phyloP scores from a whole-genome alignment of 192 early-diverging fungal species.

The Podila epigama region DNA sequence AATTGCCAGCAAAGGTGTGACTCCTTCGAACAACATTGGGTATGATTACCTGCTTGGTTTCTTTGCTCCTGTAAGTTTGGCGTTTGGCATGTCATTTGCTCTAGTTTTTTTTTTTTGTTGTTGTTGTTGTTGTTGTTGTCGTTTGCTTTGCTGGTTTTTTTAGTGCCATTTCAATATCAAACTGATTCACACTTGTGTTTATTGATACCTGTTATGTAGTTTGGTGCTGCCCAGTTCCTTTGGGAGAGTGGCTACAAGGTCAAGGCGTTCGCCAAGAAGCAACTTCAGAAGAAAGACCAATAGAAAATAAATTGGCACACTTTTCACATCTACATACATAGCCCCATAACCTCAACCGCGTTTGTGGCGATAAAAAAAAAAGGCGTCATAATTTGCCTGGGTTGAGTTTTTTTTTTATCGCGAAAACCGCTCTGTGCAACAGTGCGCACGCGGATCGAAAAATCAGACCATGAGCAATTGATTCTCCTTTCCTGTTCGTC shows the following conservation, averaged over 20 bases:
- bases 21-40: slow-evolving; percentile 18
- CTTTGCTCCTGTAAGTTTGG: slow-evolving; percentile 32
- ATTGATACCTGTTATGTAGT: slow-evolving; percentile 5
- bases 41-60: slow-evolving; percentile 25
- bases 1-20: slow-evolving; percentile 26
- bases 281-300: slow-evolving; percentile 41
- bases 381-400: background rate
- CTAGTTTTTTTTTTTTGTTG: background rate
- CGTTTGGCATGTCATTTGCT: background rate
- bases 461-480: too few species aligned
- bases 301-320: too few species aligned
- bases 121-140: background rate
- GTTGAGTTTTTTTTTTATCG: background rate
- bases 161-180: too few species aligned
- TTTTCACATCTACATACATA: too few species aligned
- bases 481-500: too few species aligned
- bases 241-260: slow-evolving; percentile 37
- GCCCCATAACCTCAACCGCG: too few species aligned
- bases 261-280: slow-evolving; percentile 29
- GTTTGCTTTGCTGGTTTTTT: background rate
- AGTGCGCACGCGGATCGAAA: too few species aligned
- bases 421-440: background rate
- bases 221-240: slow-evolving; percentile 19
- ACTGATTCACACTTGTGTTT: background rate
- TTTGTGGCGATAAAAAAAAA: background rate